Percentiles rank a stretch among this genome's conserved stretches.
Conservation (phyloP, 768 basidiomycete genomes). For the Kwoniella sp. region DNA sequence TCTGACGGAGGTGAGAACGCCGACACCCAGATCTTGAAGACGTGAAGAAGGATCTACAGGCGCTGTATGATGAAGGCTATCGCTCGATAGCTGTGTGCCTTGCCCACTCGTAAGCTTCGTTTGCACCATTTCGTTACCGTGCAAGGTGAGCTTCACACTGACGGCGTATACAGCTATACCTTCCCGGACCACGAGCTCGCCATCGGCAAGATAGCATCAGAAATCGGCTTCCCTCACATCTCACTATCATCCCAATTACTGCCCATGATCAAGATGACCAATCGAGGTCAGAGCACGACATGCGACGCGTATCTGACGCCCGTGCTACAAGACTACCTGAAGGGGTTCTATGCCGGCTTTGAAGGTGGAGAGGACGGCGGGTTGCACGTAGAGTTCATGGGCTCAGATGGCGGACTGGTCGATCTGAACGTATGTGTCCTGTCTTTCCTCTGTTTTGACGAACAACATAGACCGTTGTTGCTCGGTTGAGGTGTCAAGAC, state of each 20-base stretch:
- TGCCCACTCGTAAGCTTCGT: constrained; percentile 82
- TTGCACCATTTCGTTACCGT: no score
- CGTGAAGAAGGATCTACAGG: constrained; percentile 67
- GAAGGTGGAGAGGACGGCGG: constrained; percentile 36
- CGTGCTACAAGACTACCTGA: constrained; percentile 41
- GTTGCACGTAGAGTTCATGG: constrained; percentile 69
- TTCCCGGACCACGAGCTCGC: constrained; percentile 80
- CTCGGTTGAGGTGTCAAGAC: no score
- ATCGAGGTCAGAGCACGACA: constrained; percentile 42
- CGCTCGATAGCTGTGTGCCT: constrained; percentile 86
- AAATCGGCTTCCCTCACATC: constrained; percentile 84
- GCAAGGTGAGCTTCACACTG: neutral
- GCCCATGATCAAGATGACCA: constrained; percentile 44
- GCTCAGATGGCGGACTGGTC: constrained; percentile 67
- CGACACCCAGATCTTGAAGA: constrained; percentile 8
- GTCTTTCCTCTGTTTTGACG: neutral
- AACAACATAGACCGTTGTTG: no score
- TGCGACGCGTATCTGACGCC: constrained; percentile 53
- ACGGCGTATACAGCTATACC: constrained; percentile 58
- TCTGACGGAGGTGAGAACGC: neutral
- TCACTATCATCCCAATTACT: constrained; percentile 69
- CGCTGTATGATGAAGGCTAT: constrained; percentile 77
- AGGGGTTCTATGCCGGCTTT: constrained; percentile 43
- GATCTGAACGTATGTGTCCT: constrained; percentile 37
- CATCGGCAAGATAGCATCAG: constrained; percentile 72